phyloP scores from a whole-genome alignment of 2,329 filamentous ascomycete genomes.

The Fusarium incarnatum region DNA sequence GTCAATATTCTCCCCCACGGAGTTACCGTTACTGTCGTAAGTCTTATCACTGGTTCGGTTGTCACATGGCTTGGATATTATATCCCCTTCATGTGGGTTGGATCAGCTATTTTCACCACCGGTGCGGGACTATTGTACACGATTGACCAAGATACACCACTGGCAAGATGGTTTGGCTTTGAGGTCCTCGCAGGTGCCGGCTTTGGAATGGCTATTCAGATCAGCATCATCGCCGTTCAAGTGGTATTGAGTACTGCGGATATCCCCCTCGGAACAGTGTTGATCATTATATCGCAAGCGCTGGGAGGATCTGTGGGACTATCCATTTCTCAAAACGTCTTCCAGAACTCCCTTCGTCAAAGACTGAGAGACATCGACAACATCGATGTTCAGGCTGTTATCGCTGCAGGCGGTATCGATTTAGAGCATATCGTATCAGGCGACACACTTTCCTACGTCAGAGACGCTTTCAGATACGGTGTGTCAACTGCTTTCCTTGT shows the following conservation, averaged over 20 bases:
- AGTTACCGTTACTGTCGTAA: conserved; percentile 26
- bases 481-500: conserved; percentile 39
- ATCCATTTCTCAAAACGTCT: conserved; percentile 38
- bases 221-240: conserved; percentile 57
- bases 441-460: conserved; percentile 16
- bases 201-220: conserved; percentile 56
- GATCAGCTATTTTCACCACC: conserved; percentile 26
- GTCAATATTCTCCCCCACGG: conserved; percentile 37
- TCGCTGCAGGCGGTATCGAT: conserved; percentile 28
- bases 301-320: conserved; percentile 53
- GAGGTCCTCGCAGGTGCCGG: conserved; percentile 58
- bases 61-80: conserved; percentile 36
- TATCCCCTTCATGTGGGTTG: conserved; percentile 40
- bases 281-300: conserved; percentile 59
- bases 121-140: conserved; percentile 31
- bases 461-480: conserved; percentile 27
- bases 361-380: conserved; percentile 12
- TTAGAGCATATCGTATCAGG: conserved; percentile 28
- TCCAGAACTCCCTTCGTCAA: conserved; percentile 26
- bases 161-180: conserved; percentile 57
- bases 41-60: conserved; percentile 20
- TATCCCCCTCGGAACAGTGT: conserved; percentile 57
- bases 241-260: conserved; percentile 55
- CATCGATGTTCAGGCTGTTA: conserved; percentile 18
- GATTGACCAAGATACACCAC: conserved; percentile 48